phyloP scores from a whole-genome alignment of 495 filamentous ascomycete species.

The Talaromyces borbonicus region DNA sequence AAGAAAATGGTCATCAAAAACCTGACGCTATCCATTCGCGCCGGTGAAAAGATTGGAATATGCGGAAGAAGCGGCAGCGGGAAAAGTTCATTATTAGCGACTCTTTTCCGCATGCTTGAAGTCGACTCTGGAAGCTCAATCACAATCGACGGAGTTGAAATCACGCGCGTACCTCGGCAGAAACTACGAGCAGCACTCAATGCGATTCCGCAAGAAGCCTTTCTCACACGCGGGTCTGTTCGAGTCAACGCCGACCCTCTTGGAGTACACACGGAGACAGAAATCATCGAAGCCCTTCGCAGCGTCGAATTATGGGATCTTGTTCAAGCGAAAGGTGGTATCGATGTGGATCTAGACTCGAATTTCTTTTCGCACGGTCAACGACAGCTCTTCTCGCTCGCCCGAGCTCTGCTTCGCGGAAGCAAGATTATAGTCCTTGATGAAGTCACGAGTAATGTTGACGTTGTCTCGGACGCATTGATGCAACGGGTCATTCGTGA shows the following conservation, averaged over 20 bases:
- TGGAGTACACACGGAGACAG: conserved; percentile 12
- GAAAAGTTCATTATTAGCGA: conserved; percentile 39
- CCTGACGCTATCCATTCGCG: conserved; percentile 37
- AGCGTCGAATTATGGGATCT: conserved; percentile 31
- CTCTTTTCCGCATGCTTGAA: conserved; percentile 45
- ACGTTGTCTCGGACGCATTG: conserved; percentile 73
- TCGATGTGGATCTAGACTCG: conserved; percentile 29
- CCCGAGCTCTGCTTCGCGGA: conserved; percentile 40
- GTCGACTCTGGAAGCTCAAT: conserved; percentile 28
- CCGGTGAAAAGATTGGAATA: conserved; percentile 51
- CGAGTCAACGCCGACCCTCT: conserved; percentile 34
- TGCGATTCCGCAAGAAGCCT: conserved; percentile 49
- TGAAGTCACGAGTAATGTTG: conserved; percentile 48
- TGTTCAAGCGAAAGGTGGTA: conserved; percentile 28
- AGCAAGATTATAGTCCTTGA: conserved; percentile 34
- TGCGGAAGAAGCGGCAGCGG: conserved; percentile 36
- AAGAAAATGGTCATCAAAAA: conserved; percentile 36
- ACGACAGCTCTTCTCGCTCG: conserved; percentile 48
- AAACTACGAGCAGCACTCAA: conserved; percentile 39
- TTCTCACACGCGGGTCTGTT: conserved; percentile 38
- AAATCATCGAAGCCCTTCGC: conserved; percentile 33
- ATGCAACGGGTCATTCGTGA: conserved; percentile 77
- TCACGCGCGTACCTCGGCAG: conserved; percentile 35
- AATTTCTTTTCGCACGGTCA: conserved; percentile 46
- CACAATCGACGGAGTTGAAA: conserved; percentile 38